Evolutionary conservation across 2,329 filamentous ascomycete species (phyloP).

Genomic region (Lachnellula cervina): DNA sequence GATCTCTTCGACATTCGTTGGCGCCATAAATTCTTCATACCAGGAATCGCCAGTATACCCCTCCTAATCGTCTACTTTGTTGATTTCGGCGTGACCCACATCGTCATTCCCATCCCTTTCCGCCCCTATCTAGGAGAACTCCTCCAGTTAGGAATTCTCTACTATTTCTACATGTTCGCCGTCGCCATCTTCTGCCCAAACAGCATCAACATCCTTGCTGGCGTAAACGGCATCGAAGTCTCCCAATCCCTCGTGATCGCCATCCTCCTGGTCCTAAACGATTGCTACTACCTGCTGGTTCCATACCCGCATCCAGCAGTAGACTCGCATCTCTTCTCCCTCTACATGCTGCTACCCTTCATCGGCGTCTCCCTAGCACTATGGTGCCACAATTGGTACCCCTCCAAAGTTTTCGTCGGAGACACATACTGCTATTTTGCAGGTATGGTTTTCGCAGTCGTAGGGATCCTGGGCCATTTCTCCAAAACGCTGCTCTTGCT

Average conservation of each 20-base stretch:
- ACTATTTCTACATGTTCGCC: slow-evolving; percentile 96
- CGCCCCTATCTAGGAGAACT: slow-evolving; percentile 75
- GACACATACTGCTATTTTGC: slow-evolving; percentile 99
- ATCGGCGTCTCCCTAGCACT: slow-evolving; percentile 86
- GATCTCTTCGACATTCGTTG: slow-evolving; percentile 97
- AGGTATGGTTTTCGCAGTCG: slow-evolving; percentile 97
- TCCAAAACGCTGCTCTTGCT: slow-evolving; percentile 92
- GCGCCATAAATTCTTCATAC: slow-evolving; percentile 98
- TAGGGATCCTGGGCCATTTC: slow-evolving; percentile 95
- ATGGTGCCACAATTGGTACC: slow-evolving; percentile 91
- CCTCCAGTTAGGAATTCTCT: slow-evolving; percentile 74
- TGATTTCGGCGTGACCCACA: slow-evolving; percentile 93
- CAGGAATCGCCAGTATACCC: slow-evolving; percentile 86
- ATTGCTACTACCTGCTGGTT: slow-evolving; percentile 78
- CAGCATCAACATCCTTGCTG: slow-evolving; percentile 98
- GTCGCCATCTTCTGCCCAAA: slow-evolving; percentile 98
- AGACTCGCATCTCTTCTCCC: slow-evolving; percentile 91
- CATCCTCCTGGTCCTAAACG: slow-evolving; percentile 76
- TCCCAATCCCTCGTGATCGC: slow-evolving; percentile 91
- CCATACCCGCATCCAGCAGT: slow-evolving; percentile 88
- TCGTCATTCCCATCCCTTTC: slow-evolving; percentile 83
- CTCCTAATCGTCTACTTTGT: slow-evolving; percentile 97
- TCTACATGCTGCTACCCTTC: slow-evolving; percentile 92
- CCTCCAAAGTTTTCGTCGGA: slow-evolving; percentile 89
- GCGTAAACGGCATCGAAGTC: slow-evolving; percentile 98